Conservation (phyloP, 257 asterid genomes). For the Mitragyna speciosa region DNA sequence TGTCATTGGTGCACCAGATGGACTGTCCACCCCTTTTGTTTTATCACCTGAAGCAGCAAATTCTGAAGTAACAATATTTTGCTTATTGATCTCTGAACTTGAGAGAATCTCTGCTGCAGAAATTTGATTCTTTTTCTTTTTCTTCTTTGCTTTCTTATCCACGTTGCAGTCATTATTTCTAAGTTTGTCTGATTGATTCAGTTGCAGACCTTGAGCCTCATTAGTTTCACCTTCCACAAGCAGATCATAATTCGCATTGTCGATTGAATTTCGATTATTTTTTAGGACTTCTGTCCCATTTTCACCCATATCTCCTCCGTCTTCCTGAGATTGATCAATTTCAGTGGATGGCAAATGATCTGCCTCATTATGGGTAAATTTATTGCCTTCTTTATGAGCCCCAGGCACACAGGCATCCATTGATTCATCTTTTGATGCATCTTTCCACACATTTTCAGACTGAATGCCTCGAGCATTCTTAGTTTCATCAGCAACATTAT, state of each 20-base stretch:
- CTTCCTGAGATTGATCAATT: conserved; percentile 8
- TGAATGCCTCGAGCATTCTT: conserved; percentile 25
- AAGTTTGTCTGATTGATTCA: conserved; percentile 12
- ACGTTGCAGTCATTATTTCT: conserved; percentile 22
- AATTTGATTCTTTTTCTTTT: conserved; percentile 36
- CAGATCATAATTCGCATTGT: conserved; percentile 19
- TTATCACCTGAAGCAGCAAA: conserved; percentile 32
- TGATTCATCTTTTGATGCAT: conserved; percentile 24
- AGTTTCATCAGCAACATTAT: conserved; percentile 24
- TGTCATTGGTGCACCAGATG: conserved; percentile 11
- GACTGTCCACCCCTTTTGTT: conserved; percentile 21
- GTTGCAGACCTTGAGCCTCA: conserved; percentile 21
- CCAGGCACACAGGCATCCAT: conserved; percentile 23
- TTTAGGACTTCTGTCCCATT: conserved; percentile 4
- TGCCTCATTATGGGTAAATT: conserved; percentile 21
- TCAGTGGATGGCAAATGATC: conserved; percentile 21
- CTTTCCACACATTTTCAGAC: conserved; percentile 17
- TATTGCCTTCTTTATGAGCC: conserved; percentile 23
- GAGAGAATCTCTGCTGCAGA: conserved; percentile 36
- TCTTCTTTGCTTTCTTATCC: conserved; percentile 33
- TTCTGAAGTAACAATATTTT: conserved; percentile 32
- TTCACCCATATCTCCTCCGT: conserved; percentile 11
- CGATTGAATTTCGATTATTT: conserved; percentile 14
- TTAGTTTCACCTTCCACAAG: conserved; percentile 27
- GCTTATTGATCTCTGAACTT: conserved; percentile 29